Evolutionary conservation across 306 rosid genomes (phyloP).

Genomic region (Begonia masoniana): DNA sequence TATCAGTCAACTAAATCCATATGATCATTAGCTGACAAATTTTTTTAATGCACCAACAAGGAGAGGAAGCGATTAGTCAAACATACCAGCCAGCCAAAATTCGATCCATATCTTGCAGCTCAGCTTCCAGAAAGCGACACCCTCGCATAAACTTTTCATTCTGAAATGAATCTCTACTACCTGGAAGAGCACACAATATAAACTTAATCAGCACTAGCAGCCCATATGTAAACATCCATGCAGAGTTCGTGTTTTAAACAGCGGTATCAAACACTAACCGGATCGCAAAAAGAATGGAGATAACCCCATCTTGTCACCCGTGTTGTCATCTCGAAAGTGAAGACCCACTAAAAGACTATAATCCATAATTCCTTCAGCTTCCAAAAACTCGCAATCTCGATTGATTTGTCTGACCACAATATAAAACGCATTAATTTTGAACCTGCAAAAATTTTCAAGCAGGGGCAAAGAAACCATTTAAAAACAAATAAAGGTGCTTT

Average conservation of each 20-base stretch:
- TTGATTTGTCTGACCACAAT: constrained; percentile 60
- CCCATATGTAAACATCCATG: not conserved
- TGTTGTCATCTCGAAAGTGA: constrained; percentile 77
- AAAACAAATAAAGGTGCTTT: not conserved
- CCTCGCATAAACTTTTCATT: constrained; percentile 89
- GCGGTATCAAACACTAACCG: constrained; percentile 28
- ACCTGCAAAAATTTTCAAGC: not conserved
- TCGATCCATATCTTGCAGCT: constrained; percentile 83
- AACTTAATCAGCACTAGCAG: not conserved
- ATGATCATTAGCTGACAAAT: too few relatives aligned
- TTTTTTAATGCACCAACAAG: too few relatives aligned
- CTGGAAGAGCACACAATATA: constrained; percentile 22
- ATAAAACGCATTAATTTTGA: constrained; percentile 7
- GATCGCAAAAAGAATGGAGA: constrained; percentile 78
- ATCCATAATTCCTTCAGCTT: constrained; percentile 90
- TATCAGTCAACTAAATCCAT: too few relatives aligned
- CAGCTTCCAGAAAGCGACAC: constrained; percentile 85
- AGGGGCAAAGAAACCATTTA: not conserved
- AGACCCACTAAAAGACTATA: constrained; percentile 93
- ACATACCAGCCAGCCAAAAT: constrained; percentile 73
- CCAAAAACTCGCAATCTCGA: constrained; percentile 81
- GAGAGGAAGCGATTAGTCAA: not conserved
- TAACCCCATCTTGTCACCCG: constrained; percentile 63
- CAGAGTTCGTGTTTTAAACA: not conserved
- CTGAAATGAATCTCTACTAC: constrained; percentile 64